Base-by-base conservation (phyloP, 164 flowering plant genomes). In the Warburgia ugandensis region DNA sequence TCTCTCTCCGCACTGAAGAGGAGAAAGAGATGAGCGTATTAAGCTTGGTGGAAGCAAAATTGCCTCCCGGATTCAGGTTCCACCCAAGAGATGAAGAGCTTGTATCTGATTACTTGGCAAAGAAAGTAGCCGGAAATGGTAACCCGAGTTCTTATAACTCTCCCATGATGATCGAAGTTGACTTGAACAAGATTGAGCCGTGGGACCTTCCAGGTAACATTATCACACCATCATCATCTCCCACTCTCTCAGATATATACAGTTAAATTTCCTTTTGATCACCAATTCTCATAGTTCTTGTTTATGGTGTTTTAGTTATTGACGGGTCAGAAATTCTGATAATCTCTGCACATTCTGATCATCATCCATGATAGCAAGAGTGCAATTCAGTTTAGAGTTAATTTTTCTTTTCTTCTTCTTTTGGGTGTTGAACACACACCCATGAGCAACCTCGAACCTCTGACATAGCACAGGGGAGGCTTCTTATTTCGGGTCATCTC, bases 61-160 rank as follows among this genome's bases (percentile, higher is more conserved):
- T 84, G 61, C 94, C 94, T 37, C 83, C 94, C 8, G 94, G 94
- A 12, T 84, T 81, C 50, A 66, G 94, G 64, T 84, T 84, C 59
- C 82, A 84, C 60, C 94, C 94, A 14, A 67, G 72, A 66, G 94
- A 84, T 48, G 89, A 81, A 20, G 94, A 84, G 17, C 76, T 84
- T 0, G 66, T 84, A 4, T 77, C 86, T 49, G 86, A 84, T 61
- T 84, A 84, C 59, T 55, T 84, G 71, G 58, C 74, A 58, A 77
- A 59, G 56, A 79, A 75, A 68, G 40, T 72, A 0, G 39, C 40
- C 16, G 78, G 78, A 41, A 76, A 77, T 20, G 69, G 70, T 5
- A 31, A 21, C 9, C 17, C 26, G 5, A 50, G 58, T 9, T 58
- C 55, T 27, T 33, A 41, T 39, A 60, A 68, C 1, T 56, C 68